Base-by-base conservation (phyloP, 768 basidiomycete species). In the Leucocoprinus birnbaumii region DNA sequence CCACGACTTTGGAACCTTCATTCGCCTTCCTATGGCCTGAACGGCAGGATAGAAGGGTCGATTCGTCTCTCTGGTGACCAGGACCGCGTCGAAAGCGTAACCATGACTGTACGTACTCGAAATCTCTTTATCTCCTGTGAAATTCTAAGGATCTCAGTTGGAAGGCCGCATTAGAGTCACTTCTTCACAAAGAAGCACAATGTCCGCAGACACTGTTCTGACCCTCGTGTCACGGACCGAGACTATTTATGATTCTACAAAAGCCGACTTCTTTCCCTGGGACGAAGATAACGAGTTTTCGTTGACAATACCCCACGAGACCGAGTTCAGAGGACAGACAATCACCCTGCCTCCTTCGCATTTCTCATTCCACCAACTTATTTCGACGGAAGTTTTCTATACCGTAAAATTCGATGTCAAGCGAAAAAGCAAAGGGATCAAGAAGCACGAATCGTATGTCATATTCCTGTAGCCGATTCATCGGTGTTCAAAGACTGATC, bases 11-110 rank as follows among this genome's bases (percentile, higher is more conserved):
- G 72, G 71, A 70, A 68, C 14, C 62, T 73, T 3, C 59, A 62
- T 43, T 62, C 68, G 21, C 77, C 79, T 9, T 67, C 68, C 16
- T 80, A 78, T 60, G 79, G 79, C 21, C 61, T 68, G 35, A 67
- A 73, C 24, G 74, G 71, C 8, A 61, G 62, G 16, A 68, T 79
- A n/a, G 69, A 75, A 34, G 79, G 78, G 16, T 56, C 64, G 22
- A 56, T 79, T 3, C 62, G 57, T 19, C 67, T 80, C 51, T 63
- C 58, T 18, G 67, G 68, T 40, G 63, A 66, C 21, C 69, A 69
- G 51, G 66, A 67, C n/a, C 68, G 71, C 40, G 68, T 78, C 3
- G 63, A 66, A 35, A 66, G 68, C 14, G 60, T 80, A 40, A 70
- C 69, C 9, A 71, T 68, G 7, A 71, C 71, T 49, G 78, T 80